Conservation (phyloP, 768 basidiomycete species). For the Tulasnella sp. region DNA sequence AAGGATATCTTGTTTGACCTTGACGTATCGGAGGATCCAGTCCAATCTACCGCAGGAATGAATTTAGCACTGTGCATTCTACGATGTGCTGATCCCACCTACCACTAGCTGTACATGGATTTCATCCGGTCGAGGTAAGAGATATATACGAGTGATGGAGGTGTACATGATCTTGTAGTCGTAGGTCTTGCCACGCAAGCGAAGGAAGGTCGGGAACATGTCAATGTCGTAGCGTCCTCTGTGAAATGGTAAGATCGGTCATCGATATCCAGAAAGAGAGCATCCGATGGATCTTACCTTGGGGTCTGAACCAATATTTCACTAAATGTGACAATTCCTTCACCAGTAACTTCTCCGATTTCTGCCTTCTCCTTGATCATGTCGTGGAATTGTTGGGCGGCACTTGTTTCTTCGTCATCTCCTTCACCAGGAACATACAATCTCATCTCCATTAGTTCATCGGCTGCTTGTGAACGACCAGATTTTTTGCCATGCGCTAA, state of each 20-base stretch:
- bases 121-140: constrained; percentile 86
- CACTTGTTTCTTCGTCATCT: constrained; percentile 65
- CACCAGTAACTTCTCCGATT: constrained; percentile 80
- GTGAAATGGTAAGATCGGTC: background rate
- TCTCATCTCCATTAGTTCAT: constrained; percentile 92
- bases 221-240: constrained; percentile 96
- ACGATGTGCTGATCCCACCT: constrained; percentile 24
- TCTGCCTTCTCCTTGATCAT: constrained; percentile 92
- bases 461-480: constrained; percentile 34
- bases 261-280: background rate
- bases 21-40: constrained; percentile 89
- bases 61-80: background rate
- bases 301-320: constrained; percentile 92
- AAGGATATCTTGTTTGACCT: constrained; percentile 96
- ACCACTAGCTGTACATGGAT: constrained; percentile 92
- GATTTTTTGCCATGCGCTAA: constrained; percentile 37
- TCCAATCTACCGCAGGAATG: constrained; percentile 45
- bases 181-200: constrained; percentile 95
- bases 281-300: constrained; percentile 23
- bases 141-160: constrained; percentile 76
- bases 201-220: constrained; percentile 90
- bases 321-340: constrained; percentile 86
- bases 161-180: constrained; percentile 94
- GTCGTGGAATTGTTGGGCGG: constrained; percentile 95
- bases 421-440: constrained; percentile 81